Evolutionary conservation across 768 basidiomycete genomes (phyloP).

Genomic region (Psilocybe cubensis): DNA sequence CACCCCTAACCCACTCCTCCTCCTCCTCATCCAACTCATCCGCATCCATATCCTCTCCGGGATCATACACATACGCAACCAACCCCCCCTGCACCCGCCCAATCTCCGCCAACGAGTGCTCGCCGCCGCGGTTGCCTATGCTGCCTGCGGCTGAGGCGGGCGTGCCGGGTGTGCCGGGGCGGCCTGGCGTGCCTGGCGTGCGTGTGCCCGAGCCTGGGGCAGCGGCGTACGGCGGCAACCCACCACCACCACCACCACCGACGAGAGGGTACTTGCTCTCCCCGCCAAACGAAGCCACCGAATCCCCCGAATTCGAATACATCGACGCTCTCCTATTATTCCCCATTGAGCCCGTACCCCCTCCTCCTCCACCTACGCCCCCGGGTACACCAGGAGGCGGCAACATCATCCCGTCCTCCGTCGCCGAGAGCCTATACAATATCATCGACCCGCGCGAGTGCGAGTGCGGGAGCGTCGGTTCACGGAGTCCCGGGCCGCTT

Average conservation of each 20-base stretch:
- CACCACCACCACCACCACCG: too few species aligned
- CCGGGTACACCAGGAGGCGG: constrained; percentile 1
- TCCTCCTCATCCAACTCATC: constrained; percentile 23
- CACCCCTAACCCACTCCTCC: constrained; percentile 10
- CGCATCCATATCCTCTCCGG: constrained; percentile 30
- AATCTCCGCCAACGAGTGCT: constrained; percentile 2
- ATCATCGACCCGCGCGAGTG: constrained; percentile 35
- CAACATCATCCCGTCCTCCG: constrained; percentile 11
- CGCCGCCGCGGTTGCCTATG: constrained; percentile 11
- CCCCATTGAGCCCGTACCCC: too few species aligned
- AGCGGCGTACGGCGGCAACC: neutral
- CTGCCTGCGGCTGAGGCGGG: constrained; percentile 6
- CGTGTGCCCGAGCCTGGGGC: neutral
- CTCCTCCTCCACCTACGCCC: neutral
- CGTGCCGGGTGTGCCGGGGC: constrained; percentile 9
- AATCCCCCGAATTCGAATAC: constrained; percentile 32
- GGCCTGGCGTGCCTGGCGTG: constrained; percentile 5
- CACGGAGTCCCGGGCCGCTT: neutral
- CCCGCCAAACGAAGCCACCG: constrained; percentile 26
- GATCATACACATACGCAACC: constrained; percentile 70
- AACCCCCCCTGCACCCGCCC: constrained; percentile 36
- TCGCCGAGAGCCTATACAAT: constrained; percentile 27
- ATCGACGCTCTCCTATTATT: constrained; percentile 25
- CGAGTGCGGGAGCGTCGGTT: neutral
- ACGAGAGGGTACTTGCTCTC: constrained; percentile 35